Evolutionary conservation across 2,329 filamentous ascomycete species (phyloP).

Genomic region (Aureobasidium sp.): DNA sequence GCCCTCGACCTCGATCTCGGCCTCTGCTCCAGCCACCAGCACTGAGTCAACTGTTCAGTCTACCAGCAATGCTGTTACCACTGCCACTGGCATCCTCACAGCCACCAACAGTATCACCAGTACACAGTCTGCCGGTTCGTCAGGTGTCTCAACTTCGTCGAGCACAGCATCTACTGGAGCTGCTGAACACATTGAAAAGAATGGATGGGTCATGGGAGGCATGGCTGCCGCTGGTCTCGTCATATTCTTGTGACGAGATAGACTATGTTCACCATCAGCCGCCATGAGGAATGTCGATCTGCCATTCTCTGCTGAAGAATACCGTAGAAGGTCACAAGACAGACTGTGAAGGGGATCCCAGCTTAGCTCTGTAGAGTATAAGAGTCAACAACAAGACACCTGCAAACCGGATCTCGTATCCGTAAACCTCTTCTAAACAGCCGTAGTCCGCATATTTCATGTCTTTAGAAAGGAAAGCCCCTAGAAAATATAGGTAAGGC

Average conservation of each 20-base stretch:
- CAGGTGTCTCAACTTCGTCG: neutral
- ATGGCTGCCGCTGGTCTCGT: neutral
- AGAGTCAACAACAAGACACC: neutral
- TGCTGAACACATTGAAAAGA: slow-evolving; percentile 8
- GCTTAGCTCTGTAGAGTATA: neutral
- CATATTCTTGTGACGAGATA: neutral
- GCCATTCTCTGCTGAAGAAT: neutral
- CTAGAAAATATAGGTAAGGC: no score
- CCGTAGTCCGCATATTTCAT: no score
- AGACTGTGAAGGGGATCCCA: neutral
- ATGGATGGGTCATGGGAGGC: slow-evolving; percentile 4
- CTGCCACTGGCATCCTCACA: neutral
- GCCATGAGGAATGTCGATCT: no score
- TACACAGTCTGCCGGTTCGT: neutral
- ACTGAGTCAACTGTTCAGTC: slow-evolving; percentile 1
- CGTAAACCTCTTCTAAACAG: no score
- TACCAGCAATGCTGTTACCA: neutral
- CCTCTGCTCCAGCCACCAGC: neutral
- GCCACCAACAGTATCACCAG: neutral
- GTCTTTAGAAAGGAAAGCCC: no score
- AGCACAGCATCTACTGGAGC: slow-evolving; percentile 10
- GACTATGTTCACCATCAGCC: no score
- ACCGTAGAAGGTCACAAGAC: neutral
- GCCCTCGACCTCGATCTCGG: neutral
- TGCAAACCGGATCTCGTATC: no score